Evolutionary conservation across 441 rosid genomes (phyloP), one percentile per base, ranked within the genome.

Genomic region (Brassica balearica): DNA sequence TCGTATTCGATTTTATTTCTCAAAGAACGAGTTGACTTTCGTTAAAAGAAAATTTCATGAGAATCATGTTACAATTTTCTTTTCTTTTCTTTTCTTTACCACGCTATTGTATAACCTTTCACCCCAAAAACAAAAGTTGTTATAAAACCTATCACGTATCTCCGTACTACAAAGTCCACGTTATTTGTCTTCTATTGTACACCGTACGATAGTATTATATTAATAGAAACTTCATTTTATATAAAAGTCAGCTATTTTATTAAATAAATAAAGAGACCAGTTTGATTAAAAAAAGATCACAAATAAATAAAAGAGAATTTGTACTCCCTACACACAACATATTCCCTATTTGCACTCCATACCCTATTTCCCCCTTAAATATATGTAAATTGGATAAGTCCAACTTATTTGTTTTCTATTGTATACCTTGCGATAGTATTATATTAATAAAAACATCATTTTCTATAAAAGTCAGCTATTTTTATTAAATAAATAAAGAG

Each of bases 141-240:
- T 11, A n/a, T 61, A 17, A 29, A n/a, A 51, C 38, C 22, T 53
- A 74, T 65, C 72, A 66, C 56, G 65, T 3, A 53, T 74, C 22
- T 29, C 67, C 43, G 38, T 14, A 55, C 29, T 34, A 23, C 27
- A 66, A 56, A 56, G 72, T 74, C 72, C 6, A 55, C 66, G 11
- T 46, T 46, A 43, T 43, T 43, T 11, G 51, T 9, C 10, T 38
- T 38, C 11, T 9, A 36, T 7, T 7, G 41, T 36, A 36, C 8
- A 38, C 46, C 46, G 46, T 38, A 4, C 46, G 12, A 38, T 38
- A 38, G 11, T 43, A 43, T 43, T 43, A 43, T 11, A 43, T 43
- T 43, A 11, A 11, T 43, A 11, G 11, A 41, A 43, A 43, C n/a
- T 11, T 43, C 51, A 11, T 43, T 43, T 43, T 43, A 14, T 43